Conservation (phyloP, 2,329 filamentous ascomycete species). For the Penicillium paneum region DNA sequence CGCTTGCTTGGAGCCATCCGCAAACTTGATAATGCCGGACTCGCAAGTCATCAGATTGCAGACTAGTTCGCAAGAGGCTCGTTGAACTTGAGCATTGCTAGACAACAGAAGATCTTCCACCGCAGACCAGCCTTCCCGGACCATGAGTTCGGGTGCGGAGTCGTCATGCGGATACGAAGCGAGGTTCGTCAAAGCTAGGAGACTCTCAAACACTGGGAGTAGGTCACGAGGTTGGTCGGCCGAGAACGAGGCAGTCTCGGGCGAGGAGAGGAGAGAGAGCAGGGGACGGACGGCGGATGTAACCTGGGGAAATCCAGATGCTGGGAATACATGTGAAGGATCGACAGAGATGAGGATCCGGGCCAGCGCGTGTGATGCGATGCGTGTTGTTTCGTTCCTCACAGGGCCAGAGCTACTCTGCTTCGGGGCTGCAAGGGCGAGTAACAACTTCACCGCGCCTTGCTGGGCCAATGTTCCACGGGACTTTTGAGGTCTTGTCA, state of each 20-base stretch:
- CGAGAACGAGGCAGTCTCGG: constrained; percentile 54
- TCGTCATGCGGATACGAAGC: constrained; percentile 58
- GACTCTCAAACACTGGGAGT: constrained; percentile 81
- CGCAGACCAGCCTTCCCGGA: constrained; percentile 68
- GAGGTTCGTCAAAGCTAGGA: constrained; percentile 91
- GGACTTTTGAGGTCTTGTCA: constrained; percentile 70
- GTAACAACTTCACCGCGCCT: constrained; percentile 81
- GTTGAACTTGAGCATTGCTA: constrained; percentile 70
- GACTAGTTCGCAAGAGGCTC: constrained; percentile 81
- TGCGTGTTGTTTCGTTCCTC: constrained; percentile 47
- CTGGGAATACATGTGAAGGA: constrained; percentile 78
- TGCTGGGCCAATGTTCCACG: constrained; percentile 84
- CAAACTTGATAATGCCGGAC: constrained; percentile 46
- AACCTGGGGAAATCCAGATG: constrained; percentile 66
- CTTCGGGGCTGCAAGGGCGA: constrained; percentile 59
- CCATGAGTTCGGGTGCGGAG: constrained; percentile 63
- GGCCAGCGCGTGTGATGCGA: constrained; percentile 75
- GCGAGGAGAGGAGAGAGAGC: constrained; percentile 66
- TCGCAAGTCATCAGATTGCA: constrained; percentile 70
- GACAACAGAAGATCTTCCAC: constrained; percentile 82
- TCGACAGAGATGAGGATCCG: constrained; percentile 85
- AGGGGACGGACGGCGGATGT: constrained; percentile 81
- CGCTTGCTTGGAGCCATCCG: constrained; percentile 60
- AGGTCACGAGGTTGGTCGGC: constrained; percentile 64
- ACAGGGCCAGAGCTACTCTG: constrained; percentile 39